Evolutionary conservation across 805 yeast species (phyloP), one percentile per base, ranked within the genome.

Genomic region (Metschnikowia vanudenii): DNA sequence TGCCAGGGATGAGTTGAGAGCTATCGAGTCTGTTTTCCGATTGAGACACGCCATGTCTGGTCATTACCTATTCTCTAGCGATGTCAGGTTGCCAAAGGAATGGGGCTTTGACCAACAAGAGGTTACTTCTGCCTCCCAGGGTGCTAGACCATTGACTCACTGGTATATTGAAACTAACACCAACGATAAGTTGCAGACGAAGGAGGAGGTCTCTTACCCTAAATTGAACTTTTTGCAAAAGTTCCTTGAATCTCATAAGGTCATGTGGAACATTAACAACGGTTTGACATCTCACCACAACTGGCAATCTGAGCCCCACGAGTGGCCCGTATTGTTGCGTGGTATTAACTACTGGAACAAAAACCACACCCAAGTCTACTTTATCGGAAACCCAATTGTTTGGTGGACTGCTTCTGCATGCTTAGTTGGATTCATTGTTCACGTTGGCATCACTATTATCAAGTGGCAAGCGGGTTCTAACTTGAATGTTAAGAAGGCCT

Each of bases 61-160:
- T 46, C 78, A 88, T 67, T 82, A 81, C 60, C 69, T 87, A 56
- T 87, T 85, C 64, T 83, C 94, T n/a, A 85, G 81, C 54, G 84
- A 79, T 47, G 80, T 77, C 12, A 84, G 84, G 61, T 75, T 87
- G 58, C 96, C 96, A 51, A 80, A 79, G 43, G 80, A 79, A 42
- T 86, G 94, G 91, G 95, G 86, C 1, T 84, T 82, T 55, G 85
- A 81, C 51, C 96, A 87, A 65, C 91, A 84, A 64, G 96, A 87
- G 69, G 95, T 87, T 44, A 81, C 91, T 3, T 78, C 91, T 70
- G 89, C 95, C 31, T 65, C 78, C 16, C 85, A 81, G 56, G 94
- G 91, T 64, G 72, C 74, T 45, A 68, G 78, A 46, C 72, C 77
- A 14, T 74, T 82, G 56, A 71, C 82, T 30, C 71, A 79, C 53